Percentiles rank a stretch among this genome's conserved stretches.
phyloP scores from a whole-genome alignment of 2,329 filamentous ascomycete genomes.

The Chrysoporthe austroafricana region DNA sequence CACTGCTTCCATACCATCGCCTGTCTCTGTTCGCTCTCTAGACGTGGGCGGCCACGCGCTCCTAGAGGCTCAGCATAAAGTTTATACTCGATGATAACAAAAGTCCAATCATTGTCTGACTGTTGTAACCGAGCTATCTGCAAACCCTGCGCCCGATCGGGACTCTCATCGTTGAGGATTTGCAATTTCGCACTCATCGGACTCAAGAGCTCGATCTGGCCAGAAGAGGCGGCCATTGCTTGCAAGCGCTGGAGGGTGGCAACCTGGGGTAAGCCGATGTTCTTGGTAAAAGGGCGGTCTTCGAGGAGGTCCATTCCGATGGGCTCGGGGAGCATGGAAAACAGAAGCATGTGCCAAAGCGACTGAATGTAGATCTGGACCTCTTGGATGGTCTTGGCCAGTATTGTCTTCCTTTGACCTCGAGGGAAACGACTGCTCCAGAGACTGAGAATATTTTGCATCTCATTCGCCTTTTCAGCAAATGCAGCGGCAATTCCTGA shows the following conservation, averaged over 20 bases:
- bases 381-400: not conserved
- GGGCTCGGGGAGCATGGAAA: not conserved
- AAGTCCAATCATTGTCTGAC: not conserved
- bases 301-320: not conserved
- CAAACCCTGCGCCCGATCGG: not conserved
- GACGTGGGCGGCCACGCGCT: no score
- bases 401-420: not conserved
- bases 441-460: not conserved
- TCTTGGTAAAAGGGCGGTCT: not conserved
- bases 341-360: not conserved
- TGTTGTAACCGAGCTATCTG: not conserved
- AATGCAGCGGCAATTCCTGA: not conserved
- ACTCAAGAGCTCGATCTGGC: not conserved
- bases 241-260: not conserved
- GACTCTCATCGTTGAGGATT: not conserved
- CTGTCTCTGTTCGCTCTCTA: not conserved
- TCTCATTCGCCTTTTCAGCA: not conserved
- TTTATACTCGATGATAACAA: not conserved
- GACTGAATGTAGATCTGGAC: not conserved
- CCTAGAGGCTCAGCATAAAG: not conserved
- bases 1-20: not conserved
- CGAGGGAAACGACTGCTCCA: not conserved
- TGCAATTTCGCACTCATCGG: not conserved
- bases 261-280: not conserved
- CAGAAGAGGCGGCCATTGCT: not conserved